phyloP scores from a whole-genome alignment of 2,329 filamentous ascomycete species.

The Talaromyces sp. region DNA sequence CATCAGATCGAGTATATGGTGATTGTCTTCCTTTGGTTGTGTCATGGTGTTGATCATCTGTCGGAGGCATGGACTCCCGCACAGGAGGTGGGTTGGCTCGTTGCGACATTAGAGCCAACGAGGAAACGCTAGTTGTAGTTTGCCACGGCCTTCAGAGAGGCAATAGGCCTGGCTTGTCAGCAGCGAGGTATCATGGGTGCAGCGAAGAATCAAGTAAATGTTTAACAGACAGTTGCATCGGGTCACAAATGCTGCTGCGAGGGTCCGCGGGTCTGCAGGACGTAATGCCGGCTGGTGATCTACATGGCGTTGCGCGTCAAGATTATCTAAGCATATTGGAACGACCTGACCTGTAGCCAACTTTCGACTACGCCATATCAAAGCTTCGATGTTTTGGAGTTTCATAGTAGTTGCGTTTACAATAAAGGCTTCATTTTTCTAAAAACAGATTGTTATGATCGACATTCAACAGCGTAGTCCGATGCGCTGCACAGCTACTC shows the following conservation, averaged over 20 bases:
- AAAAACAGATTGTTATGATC: no score
- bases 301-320: constrained; percentile 1
- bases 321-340: constrained; percentile 2
- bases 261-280: constrained; percentile 1
- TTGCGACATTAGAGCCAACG: constrained; percentile 26
- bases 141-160: constrained; percentile 24
- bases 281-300: constrained; percentile 1
- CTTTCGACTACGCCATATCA: no score
- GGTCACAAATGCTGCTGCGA: background rate
- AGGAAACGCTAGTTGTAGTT: constrained; percentile 20
- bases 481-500: no score
- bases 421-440: no score
- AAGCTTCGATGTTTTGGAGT: no score
- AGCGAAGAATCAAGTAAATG: background rate
- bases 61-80: constrained; percentile 17
- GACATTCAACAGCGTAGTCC: no score
- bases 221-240: background rate
- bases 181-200: constrained; percentile 24
- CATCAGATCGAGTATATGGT: constrained; percentile 17
- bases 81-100: constrained; percentile 19
- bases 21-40: constrained; percentile 2
- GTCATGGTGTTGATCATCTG: constrained; percentile 14
- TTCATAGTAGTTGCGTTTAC: no score
- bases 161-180: constrained; percentile 22
- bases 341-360: background rate